phyloP scores from a whole-genome alignment of 2,329 filamentous ascomycete genomes.

The Cordyceps javanica region DNA sequence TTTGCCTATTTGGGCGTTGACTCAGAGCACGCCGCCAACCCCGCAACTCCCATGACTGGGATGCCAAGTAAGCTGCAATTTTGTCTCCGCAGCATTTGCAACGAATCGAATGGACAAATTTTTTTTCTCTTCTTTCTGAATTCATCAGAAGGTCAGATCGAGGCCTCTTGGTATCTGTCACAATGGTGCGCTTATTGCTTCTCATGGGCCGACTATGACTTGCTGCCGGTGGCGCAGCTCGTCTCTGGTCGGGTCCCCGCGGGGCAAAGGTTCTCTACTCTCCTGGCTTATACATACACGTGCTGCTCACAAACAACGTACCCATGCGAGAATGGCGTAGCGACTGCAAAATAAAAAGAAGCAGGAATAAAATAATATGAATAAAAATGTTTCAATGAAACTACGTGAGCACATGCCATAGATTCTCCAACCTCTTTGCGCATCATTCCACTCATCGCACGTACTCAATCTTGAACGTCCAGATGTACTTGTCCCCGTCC shows the following conservation, averaged over 20 bases:
- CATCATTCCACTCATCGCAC: neutral
- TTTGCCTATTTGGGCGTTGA: constrained; percentile 10
- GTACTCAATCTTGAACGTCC: constrained; percentile 27
- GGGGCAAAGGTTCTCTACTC: too few species aligned
- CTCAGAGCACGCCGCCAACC: constrained; percentile 3
- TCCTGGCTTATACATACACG: neutral
- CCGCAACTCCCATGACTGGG: neutral
- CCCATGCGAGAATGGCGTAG: too few species aligned
- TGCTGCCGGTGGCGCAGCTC: neutral
- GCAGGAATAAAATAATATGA: too few species aligned
- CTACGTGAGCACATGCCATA: too few species aligned
- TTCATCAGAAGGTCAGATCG: neutral
- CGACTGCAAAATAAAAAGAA: too few species aligned
- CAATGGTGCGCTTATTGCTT: neutral
- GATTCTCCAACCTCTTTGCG: too few species aligned
- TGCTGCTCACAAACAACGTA: too few species aligned
- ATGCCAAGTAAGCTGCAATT: neutral
- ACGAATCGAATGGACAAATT: too few species aligned
- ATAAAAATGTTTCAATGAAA: too few species aligned
- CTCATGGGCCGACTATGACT: neutral
- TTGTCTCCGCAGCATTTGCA: too few species aligned
- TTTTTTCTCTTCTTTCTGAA: neutral
- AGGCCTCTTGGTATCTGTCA: neutral
- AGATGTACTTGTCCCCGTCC: constrained; percentile 31
- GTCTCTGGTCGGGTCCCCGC: neutral